Conservation (phyloP, 2,329 filamentous ascomycete genomes). For the Penicillium concentricum region DNA sequence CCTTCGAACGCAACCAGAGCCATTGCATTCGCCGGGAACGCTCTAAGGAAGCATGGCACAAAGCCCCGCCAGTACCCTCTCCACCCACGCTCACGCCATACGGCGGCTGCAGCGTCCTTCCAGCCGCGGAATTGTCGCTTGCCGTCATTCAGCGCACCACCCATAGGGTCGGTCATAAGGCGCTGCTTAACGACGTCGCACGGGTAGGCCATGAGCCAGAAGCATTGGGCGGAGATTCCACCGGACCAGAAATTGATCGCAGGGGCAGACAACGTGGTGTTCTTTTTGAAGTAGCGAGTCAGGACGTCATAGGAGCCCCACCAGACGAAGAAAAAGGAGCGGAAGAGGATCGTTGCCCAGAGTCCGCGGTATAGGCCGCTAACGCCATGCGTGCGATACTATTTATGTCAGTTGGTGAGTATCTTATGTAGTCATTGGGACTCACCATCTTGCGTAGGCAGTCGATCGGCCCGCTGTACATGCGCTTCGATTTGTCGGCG, state of each 20-base stretch:
- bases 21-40: slow-evolving; percentile 94
- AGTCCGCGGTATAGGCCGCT: slow-evolving; percentile 83
- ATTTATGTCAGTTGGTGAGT: not conserved
- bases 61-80: slow-evolving; percentile 92
- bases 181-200: slow-evolving; percentile 93
- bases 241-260: slow-evolving; percentile 97
- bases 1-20: slow-evolving; percentile 91
- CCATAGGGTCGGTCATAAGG: slow-evolving; percentile 93
- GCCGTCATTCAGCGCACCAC: slow-evolving; percentile 66
- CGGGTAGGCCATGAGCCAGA: slow-evolving; percentile 91
- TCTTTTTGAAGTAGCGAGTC: slow-evolving; percentile 63
- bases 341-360: slow-evolving; percentile 79
- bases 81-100: slow-evolving; percentile 73
- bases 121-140: slow-evolving; percentile 69
- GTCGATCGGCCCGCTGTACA: slow-evolving; percentile 86
- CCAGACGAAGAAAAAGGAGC: slow-evolving; percentile 96
- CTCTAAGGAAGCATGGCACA: slow-evolving; percentile 85
- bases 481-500: slow-evolving; percentile 69
- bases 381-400: slow-evolving; percentile 65
- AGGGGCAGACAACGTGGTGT: slow-evolving; percentile 71
- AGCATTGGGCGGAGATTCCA: slow-evolving; percentile 86
- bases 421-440: not conserved
- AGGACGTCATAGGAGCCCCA: slow-evolving; percentile 94
- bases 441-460: slow-evolving; percentile 65
- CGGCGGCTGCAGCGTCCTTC: slow-evolving; percentile 73